Evolutionary conservation across 176 grass and related monocot species (phyloP).

Genomic region (Tuctoria greenei): DNA sequence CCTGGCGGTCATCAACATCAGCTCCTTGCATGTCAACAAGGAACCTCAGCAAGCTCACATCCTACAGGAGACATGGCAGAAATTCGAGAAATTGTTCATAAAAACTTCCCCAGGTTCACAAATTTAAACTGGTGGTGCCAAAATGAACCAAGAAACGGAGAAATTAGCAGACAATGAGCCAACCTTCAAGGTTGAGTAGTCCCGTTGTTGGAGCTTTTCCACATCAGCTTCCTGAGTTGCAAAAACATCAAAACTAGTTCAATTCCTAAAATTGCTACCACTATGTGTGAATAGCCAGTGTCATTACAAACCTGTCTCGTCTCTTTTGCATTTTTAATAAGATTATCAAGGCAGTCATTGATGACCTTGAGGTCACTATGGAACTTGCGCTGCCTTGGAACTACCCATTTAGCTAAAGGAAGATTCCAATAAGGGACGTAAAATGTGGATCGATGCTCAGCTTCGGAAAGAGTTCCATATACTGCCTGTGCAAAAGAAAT

Average conservation of each 20-base stretch:
- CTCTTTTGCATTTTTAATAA: conserved; percentile 96
- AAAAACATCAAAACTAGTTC: conserved; percentile 21
- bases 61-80: conserved; percentile 50
- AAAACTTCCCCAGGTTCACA: background rate
- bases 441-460: conserved; percentile 94
- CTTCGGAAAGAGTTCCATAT: conserved; percentile 97
- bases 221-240: conserved; percentile 81
- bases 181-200: conserved; percentile 96
- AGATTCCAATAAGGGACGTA: conserved; percentile 99
- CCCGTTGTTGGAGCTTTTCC: conserved; percentile 95
- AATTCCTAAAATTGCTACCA: conserved; percentile 22
- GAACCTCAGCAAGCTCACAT: conserved; percentile 88
- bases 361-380: conserved; percentile 85
- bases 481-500: conserved; percentile 61
- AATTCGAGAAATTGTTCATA: conserved; percentile 10
- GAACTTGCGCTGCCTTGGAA: conserved; percentile 87
- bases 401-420: conserved; percentile 82
- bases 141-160: conserved; percentile 24
- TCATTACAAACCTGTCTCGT: conserved; percentile 70
- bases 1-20: conserved; percentile 94
- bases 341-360: conserved; percentile 83
- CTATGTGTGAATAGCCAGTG: background rate
- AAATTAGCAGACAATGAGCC: conserved; percentile 41
- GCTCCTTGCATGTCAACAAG: conserved; percentile 96
- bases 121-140: background rate